phyloP scores from a whole-genome alignment of 768 basidiomycete species.

The Hygrocybe coccinea region DNA sequence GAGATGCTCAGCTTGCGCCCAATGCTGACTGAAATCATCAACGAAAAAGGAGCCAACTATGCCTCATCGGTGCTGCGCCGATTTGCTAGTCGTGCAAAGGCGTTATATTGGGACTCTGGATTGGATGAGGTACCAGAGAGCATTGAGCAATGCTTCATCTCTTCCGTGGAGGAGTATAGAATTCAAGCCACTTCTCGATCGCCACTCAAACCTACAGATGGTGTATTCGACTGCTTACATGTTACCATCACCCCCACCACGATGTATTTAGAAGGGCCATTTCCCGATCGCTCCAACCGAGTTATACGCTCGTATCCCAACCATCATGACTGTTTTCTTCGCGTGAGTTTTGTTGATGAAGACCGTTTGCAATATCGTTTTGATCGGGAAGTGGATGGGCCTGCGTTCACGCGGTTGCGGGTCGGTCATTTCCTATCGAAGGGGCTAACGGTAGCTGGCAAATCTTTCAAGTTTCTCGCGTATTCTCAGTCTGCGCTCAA shows the following conservation, averaged over 20 bases:
- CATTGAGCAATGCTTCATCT: conserved; percentile 30
- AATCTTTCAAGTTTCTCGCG: conserved; percentile 57
- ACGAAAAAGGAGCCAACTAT: conserved; percentile 30
- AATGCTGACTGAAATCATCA: conserved; percentile 28
- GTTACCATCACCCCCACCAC: conserved; percentile 53
- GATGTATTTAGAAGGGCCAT: conserved; percentile 49
- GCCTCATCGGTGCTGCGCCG: conserved; percentile 41
- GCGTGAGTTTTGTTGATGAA: conserved; percentile 63
- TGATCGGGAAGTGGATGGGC: conserved; percentile 53
- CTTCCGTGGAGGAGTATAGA: conserved; percentile 24
- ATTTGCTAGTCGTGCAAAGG: conserved; percentile 24
- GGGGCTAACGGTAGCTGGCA: conserved; percentile 52
- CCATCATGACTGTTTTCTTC: conserved; percentile 52
- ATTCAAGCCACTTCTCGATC: conserved; percentile 18
- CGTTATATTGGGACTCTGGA: conserved; percentile 23
- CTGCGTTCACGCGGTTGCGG: conserved; percentile 43
- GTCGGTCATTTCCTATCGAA: conserved; percentile 42
- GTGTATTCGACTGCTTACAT: conserved; percentile 41
- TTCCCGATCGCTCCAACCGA: conserved; percentile 56
- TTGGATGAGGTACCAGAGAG: conserved; percentile 20
- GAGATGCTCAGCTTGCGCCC: conserved; percentile 46
- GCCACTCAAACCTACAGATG: conserved; percentile 27
- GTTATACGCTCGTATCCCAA: conserved; percentile 49
- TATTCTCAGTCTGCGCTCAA: conserved; percentile 75
- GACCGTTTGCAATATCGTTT: conserved; percentile 47